phyloP scores from a whole-genome alignment of 257 asterid genomes.

The Penstemon newberryi region DNA sequence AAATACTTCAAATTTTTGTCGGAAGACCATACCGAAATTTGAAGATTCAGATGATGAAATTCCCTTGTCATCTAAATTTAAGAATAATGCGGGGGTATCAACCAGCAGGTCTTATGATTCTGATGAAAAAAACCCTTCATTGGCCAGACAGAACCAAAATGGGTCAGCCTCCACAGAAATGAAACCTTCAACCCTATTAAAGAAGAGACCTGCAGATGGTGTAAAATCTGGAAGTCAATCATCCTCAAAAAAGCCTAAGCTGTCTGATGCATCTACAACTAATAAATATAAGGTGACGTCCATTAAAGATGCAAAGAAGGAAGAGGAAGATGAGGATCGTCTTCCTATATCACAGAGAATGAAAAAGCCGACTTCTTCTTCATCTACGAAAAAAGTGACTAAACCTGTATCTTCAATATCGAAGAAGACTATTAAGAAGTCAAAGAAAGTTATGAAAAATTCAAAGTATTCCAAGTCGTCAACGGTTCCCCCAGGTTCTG shows the following conservation, averaged over 20 bases:
- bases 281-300: constrained; percentile 41
- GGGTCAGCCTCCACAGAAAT: constrained; percentile 57
- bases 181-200: constrained; percentile 50
- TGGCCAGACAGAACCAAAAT: constrained; percentile 51
- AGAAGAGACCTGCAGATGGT: constrained; percentile 65
- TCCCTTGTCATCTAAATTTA: constrained; percentile 63
- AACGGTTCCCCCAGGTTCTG: constrained; percentile 81
- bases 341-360: constrained; percentile 71
- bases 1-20: constrained; percentile 37
- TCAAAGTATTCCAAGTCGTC: constrained; percentile 75
- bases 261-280: constrained; percentile 46
- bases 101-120: constrained; percentile 41
- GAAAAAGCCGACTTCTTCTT: constrained; percentile 44
- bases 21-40: constrained; percentile 45
- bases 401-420: constrained; percentile 45
- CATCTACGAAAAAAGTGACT: constrained; percentile 39
- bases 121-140: constrained; percentile 48
- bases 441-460: constrained; percentile 55
- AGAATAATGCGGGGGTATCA: constrained; percentile 47
- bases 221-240: constrained; percentile 50
- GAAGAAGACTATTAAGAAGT: constrained; percentile 48
- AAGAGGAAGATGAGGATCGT: constrained; percentile 71
- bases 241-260: constrained; percentile 64
- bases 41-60: constrained; percentile 85
- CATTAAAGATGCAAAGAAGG: constrained; percentile 55